These are phyloP conservation scores for Penicillium paneum DNA, from an alignment of 2,329 filamentous ascomycete species.

Conservation along the genomic window DNA sequence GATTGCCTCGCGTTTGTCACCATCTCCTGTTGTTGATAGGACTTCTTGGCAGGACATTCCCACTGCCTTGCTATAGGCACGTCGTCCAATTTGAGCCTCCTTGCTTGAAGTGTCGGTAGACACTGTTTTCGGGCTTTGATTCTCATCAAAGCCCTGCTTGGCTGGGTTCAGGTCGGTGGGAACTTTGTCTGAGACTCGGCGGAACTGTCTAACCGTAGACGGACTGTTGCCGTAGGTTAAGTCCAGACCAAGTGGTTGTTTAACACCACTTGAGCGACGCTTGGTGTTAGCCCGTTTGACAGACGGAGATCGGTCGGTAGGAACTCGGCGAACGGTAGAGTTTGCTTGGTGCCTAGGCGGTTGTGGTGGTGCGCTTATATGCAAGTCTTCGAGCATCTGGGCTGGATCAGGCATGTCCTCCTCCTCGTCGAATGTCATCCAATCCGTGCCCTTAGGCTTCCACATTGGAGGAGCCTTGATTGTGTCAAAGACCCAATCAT, in stretches of 20 bases:
- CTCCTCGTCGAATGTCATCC: slow-evolving; percentile 35
- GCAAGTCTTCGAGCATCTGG: slow-evolving; percentile 41
- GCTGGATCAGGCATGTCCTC: slow-evolving; percentile 26
- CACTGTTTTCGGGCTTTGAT: slow-evolving; percentile 36
- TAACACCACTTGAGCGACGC: slow-evolving; percentile 52
- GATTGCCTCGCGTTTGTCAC: slow-evolving; percentile 77
- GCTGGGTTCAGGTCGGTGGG: slow-evolving; percentile 20
- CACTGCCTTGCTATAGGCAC: slow-evolving; percentile 75
- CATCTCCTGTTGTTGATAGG: slow-evolving; percentile 70
- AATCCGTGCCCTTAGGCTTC: slow-evolving; percentile 54
- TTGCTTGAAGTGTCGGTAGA: slow-evolving; percentile 55
- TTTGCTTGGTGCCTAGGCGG: slow-evolving; percentile 54
- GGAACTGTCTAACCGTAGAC: slow-evolving; percentile 88
- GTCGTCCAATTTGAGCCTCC: slow-evolving; percentile 76
- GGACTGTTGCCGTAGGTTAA: slow-evolving; percentile 91
- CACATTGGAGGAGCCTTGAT: slow-evolving; percentile 68
- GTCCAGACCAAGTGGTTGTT: slow-evolving; percentile 80
- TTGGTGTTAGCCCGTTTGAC: slow-evolving; percentile 40
- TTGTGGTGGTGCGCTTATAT: slow-evolving; percentile 45
- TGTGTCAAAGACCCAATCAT: slow-evolving; percentile 95
- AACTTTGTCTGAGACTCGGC: slow-evolving; percentile 73
- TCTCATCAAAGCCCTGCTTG: slow-evolving; percentile 39
- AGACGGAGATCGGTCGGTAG: slow-evolving; percentile 45
- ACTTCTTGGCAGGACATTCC: slow-evolving; percentile 82
- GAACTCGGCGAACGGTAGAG: slow-evolving; percentile 52